Conservation (phyloP, 768 basidiomycete genomes). For the Mycena haematopus region DNA sequence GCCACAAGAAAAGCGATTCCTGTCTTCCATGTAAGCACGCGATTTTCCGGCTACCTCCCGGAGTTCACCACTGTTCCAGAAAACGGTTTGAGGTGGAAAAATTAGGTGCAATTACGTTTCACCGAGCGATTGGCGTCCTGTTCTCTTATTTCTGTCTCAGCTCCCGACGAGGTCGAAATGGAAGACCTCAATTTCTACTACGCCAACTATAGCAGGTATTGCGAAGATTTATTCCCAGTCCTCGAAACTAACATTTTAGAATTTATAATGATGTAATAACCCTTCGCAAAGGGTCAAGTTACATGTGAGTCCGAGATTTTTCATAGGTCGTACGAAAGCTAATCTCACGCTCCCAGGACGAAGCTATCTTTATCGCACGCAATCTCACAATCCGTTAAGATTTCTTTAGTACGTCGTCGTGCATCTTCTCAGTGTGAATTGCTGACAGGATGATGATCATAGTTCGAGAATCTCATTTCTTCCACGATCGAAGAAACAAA, state of each 20-base stretch:
- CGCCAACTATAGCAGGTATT: constrained; percentile 91
- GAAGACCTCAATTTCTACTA: constrained; percentile 98
- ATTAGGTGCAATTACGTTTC: constrained; percentile 55
- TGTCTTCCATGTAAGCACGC: constrained; percentile 82
- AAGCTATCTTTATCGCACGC: constrained; percentile 95
- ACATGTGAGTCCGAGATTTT: constrained; percentile 69
- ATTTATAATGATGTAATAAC: constrained; percentile 99
- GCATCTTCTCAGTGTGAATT: constrained; percentile 2
- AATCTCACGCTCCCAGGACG: constrained; percentile 63
- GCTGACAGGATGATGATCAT: background rate
- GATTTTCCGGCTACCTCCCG: constrained; percentile 11
- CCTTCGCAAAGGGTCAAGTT: constrained; percentile 90
- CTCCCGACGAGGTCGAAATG: constrained; percentile 90
- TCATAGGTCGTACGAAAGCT: background rate
- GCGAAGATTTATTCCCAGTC: constrained; percentile 28
- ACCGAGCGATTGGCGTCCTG: constrained; percentile 10
- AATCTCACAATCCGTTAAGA: constrained; percentile 95
- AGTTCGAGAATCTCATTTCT: constrained; percentile 94
- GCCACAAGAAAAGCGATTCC: constrained; percentile 85
- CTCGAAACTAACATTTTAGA: constrained; percentile 42
- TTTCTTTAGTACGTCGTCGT: constrained; percentile 70
- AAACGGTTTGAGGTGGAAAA: constrained; percentile 95
- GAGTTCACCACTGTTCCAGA: constrained; percentile 47
- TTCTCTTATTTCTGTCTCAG: constrained; percentile 43
- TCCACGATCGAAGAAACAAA: constrained; percentile 96